Conservation (phyloP, 495 filamentous ascomycete species). For the Evansstolkia leycettana region DNA sequence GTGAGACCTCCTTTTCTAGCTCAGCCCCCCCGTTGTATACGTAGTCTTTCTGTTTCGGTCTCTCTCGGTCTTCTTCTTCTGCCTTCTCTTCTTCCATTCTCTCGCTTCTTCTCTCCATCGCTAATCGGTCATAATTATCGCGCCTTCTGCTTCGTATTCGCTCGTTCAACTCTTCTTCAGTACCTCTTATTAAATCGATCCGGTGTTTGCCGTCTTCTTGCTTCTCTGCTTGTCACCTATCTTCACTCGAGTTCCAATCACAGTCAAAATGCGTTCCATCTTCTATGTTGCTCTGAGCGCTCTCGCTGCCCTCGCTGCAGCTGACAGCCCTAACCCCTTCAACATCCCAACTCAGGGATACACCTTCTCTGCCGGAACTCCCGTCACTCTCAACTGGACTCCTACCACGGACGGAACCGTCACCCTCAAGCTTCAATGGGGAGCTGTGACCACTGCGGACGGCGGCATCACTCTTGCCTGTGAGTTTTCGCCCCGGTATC, state of each 20-base stretch:
- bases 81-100: slow-evolving; percentile 3
- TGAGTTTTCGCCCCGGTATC: slow-evolving; percentile 20
- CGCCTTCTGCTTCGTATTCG: not conserved
- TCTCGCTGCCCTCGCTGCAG: slow-evolving; percentile 25
- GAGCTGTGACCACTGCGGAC: slow-evolving; percentile 28
- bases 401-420: slow-evolving; percentile 41
- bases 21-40: not conserved
- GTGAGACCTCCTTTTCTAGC: not conserved
- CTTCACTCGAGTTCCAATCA: not conserved
- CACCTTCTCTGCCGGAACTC: slow-evolving; percentile 34
- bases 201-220: not conserved
- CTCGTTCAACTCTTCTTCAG: too few species aligned
- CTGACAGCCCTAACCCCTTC: slow-evolving; percentile 39
- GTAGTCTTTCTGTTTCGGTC: not conserved
- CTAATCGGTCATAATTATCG: slow-evolving; percentile 1
- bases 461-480: slow-evolving; percentile 38
- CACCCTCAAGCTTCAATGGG: slow-evolving; percentile 40
- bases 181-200: too few species aligned
- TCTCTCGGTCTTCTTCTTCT: slow-evolving; percentile 3
- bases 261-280: slow-evolving; percentile 32
- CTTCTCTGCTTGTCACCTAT: not conserved
- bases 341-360: slow-evolving; percentile 34
- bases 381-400: slow-evolving; percentile 42
- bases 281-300: slow-evolving; percentile 25
- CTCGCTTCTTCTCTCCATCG: slow-evolving; percentile 3